These are phyloP conservation scores for Ambrosia trifida DNA, from an alignment of 129 eudicot species.

Conservation along the genomic window DNA sequence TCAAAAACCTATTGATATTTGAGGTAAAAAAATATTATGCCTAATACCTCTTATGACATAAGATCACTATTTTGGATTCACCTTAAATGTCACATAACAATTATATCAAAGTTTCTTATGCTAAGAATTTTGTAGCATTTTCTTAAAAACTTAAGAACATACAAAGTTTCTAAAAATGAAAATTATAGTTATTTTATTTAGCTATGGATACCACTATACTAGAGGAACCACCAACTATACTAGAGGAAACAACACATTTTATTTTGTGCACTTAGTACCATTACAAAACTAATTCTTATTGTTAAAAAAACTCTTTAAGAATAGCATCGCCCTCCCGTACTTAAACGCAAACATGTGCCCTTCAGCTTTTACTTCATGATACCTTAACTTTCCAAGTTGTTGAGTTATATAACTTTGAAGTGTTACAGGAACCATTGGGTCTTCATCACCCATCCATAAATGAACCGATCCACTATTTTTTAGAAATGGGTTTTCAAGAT, in stretches of 20 bases:
- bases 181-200: not conserved
- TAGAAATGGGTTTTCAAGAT: constrained; percentile 48
- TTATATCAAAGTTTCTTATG: too few relatives aligned
- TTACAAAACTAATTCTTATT: not conserved
- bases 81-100: too few relatives aligned
- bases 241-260: not conserved
- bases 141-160: not conserved
- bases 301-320: constrained; percentile 22
- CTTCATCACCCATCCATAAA: constrained; percentile 77
- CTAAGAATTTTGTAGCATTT: too few relatives aligned
- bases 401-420: constrained; percentile 58
- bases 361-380: constrained; percentile 58
- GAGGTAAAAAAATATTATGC: too few relatives aligned
- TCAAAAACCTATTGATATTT: too few relatives aligned
- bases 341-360: constrained; percentile 58
- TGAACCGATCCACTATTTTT: constrained; percentile 52
- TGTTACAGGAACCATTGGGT: constrained; percentile 47
- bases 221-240: too few relatives aligned
- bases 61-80: too few relatives aligned
- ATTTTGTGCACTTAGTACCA: not conserved
- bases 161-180: not conserved
- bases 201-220: not conserved
- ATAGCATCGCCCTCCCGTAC: constrained; percentile 44
- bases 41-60: too few relatives aligned
- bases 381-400: constrained; percentile 55